A percentile compares a stretch with the other conserved stretches of the same genome.
Conservation (phyloP, 371 early-diverging fungal species). For the Mortierella sp. region DNA sequence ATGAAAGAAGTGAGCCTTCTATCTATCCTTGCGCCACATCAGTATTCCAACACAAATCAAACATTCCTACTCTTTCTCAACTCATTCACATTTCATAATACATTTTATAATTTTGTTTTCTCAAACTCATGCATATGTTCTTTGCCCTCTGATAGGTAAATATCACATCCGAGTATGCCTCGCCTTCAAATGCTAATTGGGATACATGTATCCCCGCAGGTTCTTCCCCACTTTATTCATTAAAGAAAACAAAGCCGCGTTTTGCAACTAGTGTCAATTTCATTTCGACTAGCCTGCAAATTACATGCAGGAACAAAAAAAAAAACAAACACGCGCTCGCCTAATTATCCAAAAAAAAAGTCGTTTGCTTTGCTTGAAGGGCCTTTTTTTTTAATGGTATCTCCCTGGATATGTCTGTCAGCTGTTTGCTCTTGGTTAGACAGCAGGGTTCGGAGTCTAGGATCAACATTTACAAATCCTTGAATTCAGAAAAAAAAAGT, state of each 20-base stretch:
- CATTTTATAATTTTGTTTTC: too few species aligned
- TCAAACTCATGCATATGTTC: too few species aligned
- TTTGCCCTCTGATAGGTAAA: too few species aligned
- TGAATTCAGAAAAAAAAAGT: not conserved
- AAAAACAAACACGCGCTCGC: not conserved
- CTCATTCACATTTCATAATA: too few species aligned
- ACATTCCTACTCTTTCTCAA: too few species aligned
- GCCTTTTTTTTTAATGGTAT: not conserved
- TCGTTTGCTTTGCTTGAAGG: not conserved
- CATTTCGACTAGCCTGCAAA: not conserved
- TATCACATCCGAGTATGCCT: not conserved
- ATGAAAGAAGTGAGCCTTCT: not conserved
- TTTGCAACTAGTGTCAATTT: not conserved
- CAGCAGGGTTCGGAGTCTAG: too few species aligned
- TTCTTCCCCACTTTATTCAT: too few species aligned
- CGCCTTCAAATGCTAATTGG: too few species aligned
- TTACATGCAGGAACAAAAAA: not conserved
- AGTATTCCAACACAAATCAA: too few species aligned
- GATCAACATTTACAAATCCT: not conserved
- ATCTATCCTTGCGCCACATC: too few species aligned
- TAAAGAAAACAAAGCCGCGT: too few species aligned
- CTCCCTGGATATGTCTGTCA: not conserved
- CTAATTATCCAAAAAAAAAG: not conserved
- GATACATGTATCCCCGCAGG: too few species aligned
- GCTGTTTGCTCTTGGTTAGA: not conserved